A percentile compares a stretch with the other conserved stretches of the same genome.
Conservation (phyloP, 129 eudicot species). For the Escallonia herrerae region DNA sequence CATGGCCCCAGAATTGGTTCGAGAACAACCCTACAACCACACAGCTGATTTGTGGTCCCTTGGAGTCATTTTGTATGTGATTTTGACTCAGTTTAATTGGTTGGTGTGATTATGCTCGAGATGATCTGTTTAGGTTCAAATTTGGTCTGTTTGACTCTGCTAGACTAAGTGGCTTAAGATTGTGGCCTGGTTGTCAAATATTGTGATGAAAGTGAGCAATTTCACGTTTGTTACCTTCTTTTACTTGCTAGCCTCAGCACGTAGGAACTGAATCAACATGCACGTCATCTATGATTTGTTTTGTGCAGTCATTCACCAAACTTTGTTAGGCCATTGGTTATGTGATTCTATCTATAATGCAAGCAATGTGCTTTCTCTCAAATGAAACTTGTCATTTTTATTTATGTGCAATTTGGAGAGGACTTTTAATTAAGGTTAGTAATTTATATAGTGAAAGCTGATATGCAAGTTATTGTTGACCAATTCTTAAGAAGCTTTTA, state of each 20-base stretch:
- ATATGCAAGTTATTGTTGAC: too few species aligned
- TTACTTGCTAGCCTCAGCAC: background rate
- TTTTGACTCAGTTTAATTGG: background rate
- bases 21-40: constrained; percentile 98
- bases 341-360: too few species aligned
- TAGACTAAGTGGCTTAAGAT: background rate
- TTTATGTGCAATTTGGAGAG: too few species aligned
- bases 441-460: too few species aligned
- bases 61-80: constrained; percentile 90
- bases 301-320: too few species aligned
- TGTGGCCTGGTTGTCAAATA: background rate
- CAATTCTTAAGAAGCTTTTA: too few species aligned
- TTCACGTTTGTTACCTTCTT: background rate
- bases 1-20: constrained; percentile 99
- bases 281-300: background rate
- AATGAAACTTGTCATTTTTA: too few species aligned
- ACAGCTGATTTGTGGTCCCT: constrained; percentile 97
- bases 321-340: too few species aligned
- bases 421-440: too few species aligned
- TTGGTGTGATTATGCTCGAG: background rate
- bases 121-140: background rate
- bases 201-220: too few species aligned
- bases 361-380: too few species aligned
- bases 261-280: background rate
- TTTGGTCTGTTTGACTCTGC: background rate